These are phyloP conservation scores for Coprinellus micaceus DNA, from an alignment of 768 basidiomycete species.

Conservation along the genomic window DNA sequence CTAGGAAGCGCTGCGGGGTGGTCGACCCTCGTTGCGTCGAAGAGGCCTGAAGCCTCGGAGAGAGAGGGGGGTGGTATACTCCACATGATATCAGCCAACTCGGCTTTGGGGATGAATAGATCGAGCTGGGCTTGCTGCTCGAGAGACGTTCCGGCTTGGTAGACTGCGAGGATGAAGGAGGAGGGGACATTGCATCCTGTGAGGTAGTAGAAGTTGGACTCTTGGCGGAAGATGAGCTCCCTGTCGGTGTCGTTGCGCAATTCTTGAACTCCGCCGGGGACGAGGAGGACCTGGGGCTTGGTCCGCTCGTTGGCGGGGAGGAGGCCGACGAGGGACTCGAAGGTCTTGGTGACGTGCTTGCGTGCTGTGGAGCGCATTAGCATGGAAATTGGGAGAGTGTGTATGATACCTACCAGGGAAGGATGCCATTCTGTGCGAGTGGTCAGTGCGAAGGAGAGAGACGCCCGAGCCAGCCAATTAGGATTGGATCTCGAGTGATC, in stretches of 20 bases:
- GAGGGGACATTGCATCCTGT: conserved; percentile 75
- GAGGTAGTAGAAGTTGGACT: conserved; percentile 88
- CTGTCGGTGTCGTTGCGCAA: conserved; percentile 84
- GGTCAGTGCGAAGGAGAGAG: background rate
- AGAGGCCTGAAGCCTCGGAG: conserved; percentile 45
- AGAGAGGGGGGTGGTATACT: conserved; percentile 73
- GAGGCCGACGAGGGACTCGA: conserved; percentile 10
- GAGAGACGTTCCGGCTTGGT: conserved; percentile 47
- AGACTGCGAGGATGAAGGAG: conserved; percentile 61
- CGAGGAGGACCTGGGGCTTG: conserved; percentile 62
- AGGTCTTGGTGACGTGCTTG: conserved; percentile 11
- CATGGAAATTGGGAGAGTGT: background rate
- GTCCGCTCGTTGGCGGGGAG: conserved; percentile 11
- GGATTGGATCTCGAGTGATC: background rate
- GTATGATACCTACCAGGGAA: conserved; percentile 1
- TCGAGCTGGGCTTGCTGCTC: conserved; percentile 42
- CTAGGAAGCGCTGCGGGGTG: conserved; percentile 43
- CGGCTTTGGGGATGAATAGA: conserved; percentile 77
- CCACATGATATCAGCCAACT: conserved; percentile 82
- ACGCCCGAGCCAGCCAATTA: no score
- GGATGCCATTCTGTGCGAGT: conserved; percentile 2
- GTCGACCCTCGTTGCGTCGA: conserved; percentile 61
- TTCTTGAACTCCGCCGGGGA: conserved; percentile 59
- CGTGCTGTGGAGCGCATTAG: background rate
- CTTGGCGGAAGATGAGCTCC: conserved; percentile 63